Evolutionary conservation across 768 basidiomycete genomes (phyloP), one percentile per base, ranked within the genome.

Genomic region (Boletellus emodensis): DNA sequence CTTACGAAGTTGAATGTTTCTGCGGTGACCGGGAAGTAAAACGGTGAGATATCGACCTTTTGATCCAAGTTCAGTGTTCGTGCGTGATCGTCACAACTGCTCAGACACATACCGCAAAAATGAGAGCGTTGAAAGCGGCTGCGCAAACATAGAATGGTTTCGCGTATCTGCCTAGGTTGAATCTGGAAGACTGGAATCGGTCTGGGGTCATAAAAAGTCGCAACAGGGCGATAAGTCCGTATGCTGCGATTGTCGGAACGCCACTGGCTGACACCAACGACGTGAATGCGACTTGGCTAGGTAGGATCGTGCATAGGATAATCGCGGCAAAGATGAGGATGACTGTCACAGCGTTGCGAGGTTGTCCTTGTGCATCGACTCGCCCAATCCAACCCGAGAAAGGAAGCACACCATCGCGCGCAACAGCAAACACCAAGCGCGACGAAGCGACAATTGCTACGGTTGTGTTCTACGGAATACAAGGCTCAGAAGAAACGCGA

Each of bases 371-470:
- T 0, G 67, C 55, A 43, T 87, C 83, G 37, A 94, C 87, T 52
- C 75, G 70, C 39, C 88, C 83, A 46, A 96, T 87, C 93, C 92
- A 95, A 12, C 71, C 52, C 0, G 89, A 92, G 41, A 89, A 64
- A 1, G 94, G 93, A 11, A 96, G 74, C 0, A 94, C 90, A 26
- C 93, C 93, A 59, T 96, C 94, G 46, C 94, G 85, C n/a, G 93
- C 93, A 40, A 96, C 87, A 9, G 93, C 94, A 61, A 89, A 96
- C 36, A 96, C 78, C 24, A 96, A 78, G 4, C 93, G 82, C 12
- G 91, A 94, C 12, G 91, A 82, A 2, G 94, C 93, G 17, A 94
- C 90, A 49, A 95, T 83, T 15, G 89, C 82, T 39, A 94, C 80
- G 55, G 85, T 90, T 1, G 92, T 92, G 66, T 89, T 94, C 87